Percentiles rank a stretch among this genome's conserved stretches.
phyloP scores from a whole-genome alignment of 202 grass and related monocot species.

The Panicum hallii region DNA sequence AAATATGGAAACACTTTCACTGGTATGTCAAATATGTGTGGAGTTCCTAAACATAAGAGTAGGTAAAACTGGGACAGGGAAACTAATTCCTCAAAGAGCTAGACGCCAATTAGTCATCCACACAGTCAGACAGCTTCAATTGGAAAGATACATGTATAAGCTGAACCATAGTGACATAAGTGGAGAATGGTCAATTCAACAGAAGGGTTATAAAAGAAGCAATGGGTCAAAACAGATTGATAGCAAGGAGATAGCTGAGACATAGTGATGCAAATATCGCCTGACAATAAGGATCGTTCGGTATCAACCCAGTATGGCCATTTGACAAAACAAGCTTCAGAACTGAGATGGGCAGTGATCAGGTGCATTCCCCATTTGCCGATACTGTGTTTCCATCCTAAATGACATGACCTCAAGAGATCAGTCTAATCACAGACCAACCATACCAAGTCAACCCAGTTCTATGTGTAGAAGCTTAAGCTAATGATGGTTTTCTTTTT shows the following conservation, averaged over 20 bases:
- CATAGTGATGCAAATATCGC: neutral
- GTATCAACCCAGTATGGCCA: neutral
- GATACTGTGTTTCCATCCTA: neutral
- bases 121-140: neutral
- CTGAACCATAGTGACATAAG: neutral
- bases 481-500: neutral
- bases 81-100: neutral
- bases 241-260: constrained; percentile 3
- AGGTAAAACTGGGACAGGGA: constrained; percentile 1
- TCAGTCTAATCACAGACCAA: neutral
- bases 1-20: neutral
- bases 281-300: neutral
- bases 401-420: neutral
- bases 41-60: constrained; percentile 19
- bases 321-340: neutral
- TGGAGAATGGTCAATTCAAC: neutral
- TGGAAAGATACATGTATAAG: neutral
- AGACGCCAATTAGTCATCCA: neutral
- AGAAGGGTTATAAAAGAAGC: constrained; percentile 25
- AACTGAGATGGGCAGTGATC: neutral
- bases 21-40: constrained; percentile 18
- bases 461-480: neutral
- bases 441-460: neutral
- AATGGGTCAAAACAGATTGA: neutral
- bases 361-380: constrained; percentile 11